Evolutionary conservation across 306 rosid genomes (phyloP).

Genomic region (Lathyrus tuberosus): DNA sequence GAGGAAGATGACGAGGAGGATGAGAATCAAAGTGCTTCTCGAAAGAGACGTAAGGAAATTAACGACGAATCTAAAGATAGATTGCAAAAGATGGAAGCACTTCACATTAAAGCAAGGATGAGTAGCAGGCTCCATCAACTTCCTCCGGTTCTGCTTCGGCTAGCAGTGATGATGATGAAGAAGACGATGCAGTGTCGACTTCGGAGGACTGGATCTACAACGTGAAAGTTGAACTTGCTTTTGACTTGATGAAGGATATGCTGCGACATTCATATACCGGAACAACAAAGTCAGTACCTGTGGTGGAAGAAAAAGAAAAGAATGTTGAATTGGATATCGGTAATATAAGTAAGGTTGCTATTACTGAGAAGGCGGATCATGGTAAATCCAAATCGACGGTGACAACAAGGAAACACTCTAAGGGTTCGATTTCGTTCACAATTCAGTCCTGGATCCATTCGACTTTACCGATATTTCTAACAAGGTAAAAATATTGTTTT

Average conservation of each 20-base stretch:
- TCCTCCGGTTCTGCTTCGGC: slow-evolving; percentile 31
- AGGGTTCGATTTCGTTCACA: neutral
- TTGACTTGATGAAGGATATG: slow-evolving; percentile 68
- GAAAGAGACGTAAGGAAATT: slow-evolving; percentile 49
- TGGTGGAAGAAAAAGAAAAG: slow-evolving; percentile 54
- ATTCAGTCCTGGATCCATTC: too few species aligned
- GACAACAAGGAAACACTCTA: neutral
- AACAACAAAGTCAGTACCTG: neutral
- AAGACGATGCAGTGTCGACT: slow-evolving; percentile 33
- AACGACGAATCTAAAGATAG: slow-evolving; percentile 46
- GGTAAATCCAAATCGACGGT: neutral
- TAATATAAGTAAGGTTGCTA: slow-evolving; percentile 26
- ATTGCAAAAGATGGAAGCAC: slow-evolving; percentile 51
- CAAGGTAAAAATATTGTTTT: too few species aligned
- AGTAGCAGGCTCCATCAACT: neutral
- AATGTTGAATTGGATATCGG: slow-evolving; percentile 63
- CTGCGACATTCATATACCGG: slow-evolving; percentile 53
- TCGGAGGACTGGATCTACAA: slow-evolving; percentile 7
- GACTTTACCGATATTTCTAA: too few species aligned
- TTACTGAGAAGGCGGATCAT: slow-evolving; percentile 29
- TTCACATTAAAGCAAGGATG: slow-evolving; percentile 39
- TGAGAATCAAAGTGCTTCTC: slow-evolving; percentile 25
- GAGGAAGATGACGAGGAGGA: neutral
- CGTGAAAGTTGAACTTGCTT: slow-evolving; percentile 48
- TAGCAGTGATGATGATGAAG: slow-evolving; percentile 44